Percentiles rank a stretch among this genome's conserved stretches.
Evolutionary conservation across 805 yeast genomes (phyloP).

Genomic region (Danielozyma ontarioensis): DNA sequence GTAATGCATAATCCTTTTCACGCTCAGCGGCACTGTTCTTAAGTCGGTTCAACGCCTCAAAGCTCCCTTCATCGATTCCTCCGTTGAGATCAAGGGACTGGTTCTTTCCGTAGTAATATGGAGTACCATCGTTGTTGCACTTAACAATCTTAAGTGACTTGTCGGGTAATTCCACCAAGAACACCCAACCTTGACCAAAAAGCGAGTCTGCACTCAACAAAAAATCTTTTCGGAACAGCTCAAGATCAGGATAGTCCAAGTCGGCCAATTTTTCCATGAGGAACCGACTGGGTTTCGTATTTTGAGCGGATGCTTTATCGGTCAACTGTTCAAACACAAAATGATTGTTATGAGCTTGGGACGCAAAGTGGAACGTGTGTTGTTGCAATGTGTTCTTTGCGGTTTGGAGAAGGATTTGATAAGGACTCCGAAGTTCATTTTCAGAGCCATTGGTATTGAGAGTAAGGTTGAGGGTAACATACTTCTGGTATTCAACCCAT

Average conservation of each 20-base stretch:
- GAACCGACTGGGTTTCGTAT: conserved; percentile 33
- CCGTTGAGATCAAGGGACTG: conserved; percentile 76
- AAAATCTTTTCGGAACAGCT: conserved; percentile 47
- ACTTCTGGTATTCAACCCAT: conserved; percentile 79
- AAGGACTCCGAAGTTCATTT: conserved; percentile 70
- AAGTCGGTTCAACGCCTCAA: conserved; percentile 39
- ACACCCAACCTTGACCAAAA: conserved; percentile 73
- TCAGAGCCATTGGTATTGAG: conserved; percentile 72
- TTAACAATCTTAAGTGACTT: conserved; percentile 51
- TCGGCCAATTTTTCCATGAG: conserved; percentile 33
- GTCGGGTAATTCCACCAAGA: conserved; percentile 59
- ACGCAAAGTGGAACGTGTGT: conserved; percentile 77
- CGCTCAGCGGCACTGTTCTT: conserved; percentile 35
- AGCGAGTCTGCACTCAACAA: conserved; percentile 45
- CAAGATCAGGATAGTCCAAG: conserved; percentile 35
- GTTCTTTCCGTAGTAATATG: conserved; percentile 62
- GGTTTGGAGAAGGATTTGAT: conserved; percentile 62
- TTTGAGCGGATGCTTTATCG: conserved; percentile 23
- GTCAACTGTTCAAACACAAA: conserved; percentile 67
- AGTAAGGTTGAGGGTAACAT: conserved; percentile 54
- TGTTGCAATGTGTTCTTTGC: conserved; percentile 64
- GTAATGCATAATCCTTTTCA: conserved; percentile 60
- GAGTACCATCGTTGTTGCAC: conserved; percentile 73
- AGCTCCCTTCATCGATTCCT: conserved; percentile 54
- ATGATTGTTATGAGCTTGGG: conserved; percentile 91